Base-by-base conservation (phyloP, 768 basidiomycete species). In the Hortiboletus flavorubellus region DNA sequence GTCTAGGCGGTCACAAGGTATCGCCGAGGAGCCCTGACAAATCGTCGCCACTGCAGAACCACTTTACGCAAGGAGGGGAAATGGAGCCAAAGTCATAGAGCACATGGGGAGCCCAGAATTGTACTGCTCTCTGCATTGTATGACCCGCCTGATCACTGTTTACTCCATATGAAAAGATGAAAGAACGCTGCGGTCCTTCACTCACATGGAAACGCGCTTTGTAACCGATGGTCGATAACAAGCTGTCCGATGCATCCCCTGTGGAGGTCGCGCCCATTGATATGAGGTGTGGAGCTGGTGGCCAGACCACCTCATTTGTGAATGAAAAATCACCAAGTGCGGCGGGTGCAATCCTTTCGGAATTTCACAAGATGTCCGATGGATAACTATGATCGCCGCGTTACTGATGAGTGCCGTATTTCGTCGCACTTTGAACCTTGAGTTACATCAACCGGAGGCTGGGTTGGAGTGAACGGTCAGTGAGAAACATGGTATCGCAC, bases 311-410 rank as follows among this genome's bases (percentile, higher is more conserved):
- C 59, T 59, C 52, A 8, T 53, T 58, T 61, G 45, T 33, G 58
- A 67, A 64, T 64, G 62, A 69, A 62, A 66, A 58, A 69, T 59
- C 51, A 37, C 62, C 66, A 43, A 52, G 53, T 60, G 53, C 29
- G 52, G 60, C 43, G 59, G 50, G 56, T 34, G 46, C 37, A 48
- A 55, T 43, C 49, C 43, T 15, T 58, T 33, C 33, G 56, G 48
- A 29, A 46, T 55, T 48, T 56, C 51, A 64, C 55, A 49, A 53
- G 44, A 64, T 56, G 53, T 48, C 46, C 54, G 62, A 58, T 62
- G 49, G 59, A 53, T 59, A 41, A 46, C 34, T 37, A 56, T 60
- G 68, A 69, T 69, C 66, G 53, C 68, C 62, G 62, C 43, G 52
- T 55, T 37, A 34, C 12, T 42, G 46, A 21, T 44, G 1, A 21